phyloP scores from a whole-genome alignment of 2,329 filamentous ascomycete species.

The Colletotrichum tabaci region DNA sequence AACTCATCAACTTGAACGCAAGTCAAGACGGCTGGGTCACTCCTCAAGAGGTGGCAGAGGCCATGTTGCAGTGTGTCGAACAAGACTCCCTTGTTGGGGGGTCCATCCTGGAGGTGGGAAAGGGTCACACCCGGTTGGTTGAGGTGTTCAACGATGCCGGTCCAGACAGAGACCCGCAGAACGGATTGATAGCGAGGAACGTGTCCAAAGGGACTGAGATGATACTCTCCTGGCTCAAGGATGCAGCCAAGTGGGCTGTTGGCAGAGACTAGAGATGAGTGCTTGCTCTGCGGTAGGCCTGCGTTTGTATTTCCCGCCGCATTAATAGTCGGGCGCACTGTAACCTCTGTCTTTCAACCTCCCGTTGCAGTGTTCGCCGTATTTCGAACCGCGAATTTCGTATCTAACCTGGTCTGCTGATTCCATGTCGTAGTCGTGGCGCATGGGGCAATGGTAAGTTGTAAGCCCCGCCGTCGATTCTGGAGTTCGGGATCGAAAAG shows the following conservation, averaged over 20 bases:
- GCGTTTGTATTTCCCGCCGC: neutral
- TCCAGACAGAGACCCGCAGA: conserved; percentile 49
- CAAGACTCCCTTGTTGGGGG: conserved; percentile 54
- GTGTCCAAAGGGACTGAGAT: conserved; percentile 46
- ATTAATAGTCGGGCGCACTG: too few relatives aligned
- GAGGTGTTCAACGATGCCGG: conserved; percentile 56
- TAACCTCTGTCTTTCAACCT: neutral
- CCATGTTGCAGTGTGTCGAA: conserved; percentile 59
- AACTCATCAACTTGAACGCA: conserved; percentile 54
- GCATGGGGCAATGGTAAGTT: too few relatives aligned
- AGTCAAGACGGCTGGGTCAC: conserved; percentile 57
- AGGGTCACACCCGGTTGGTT: conserved; percentile 51
- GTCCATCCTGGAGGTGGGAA: conserved; percentile 59
- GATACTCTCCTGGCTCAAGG: conserved; percentile 48
- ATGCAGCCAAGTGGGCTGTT: conserved; percentile 47
- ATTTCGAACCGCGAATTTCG: too few relatives aligned
- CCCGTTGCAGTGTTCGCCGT: too few relatives aligned
- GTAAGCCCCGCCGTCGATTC: too few relatives aligned
- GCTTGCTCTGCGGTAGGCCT: too few relatives aligned
- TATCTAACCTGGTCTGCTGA: too few relatives aligned
- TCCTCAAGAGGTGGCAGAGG: conserved; percentile 58
- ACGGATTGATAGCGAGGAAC: conserved; percentile 50
- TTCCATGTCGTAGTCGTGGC: too few relatives aligned
- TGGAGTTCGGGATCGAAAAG: too few relatives aligned
- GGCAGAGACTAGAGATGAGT: conserved; percentile 9